phyloP scores from a whole-genome alignment of 2,329 filamentous ascomycete genomes.

The Teratosphaeria zuluensis region DNA sequence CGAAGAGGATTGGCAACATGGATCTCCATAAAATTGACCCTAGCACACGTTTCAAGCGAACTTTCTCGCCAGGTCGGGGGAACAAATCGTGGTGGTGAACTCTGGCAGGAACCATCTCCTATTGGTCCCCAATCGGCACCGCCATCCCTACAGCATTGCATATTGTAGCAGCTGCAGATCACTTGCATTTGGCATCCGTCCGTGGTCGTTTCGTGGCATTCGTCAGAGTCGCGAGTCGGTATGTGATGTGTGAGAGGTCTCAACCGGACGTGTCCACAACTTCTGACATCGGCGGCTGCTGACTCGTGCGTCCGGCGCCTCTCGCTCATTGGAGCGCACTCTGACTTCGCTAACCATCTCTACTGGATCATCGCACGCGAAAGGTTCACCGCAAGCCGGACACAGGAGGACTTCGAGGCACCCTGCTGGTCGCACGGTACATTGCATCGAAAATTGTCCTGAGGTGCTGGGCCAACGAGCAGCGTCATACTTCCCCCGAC shows the following conservation, averaged over 20 bases:
- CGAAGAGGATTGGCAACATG: not conserved
- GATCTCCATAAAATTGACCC: not conserved
- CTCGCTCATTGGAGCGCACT: not conserved
- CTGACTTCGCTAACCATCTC: not conserved
- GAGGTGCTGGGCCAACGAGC: not conserved
- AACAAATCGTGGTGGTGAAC: not conserved
- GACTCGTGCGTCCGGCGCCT: not conserved
- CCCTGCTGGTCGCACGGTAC: too few species aligned
- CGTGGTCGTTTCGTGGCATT: too few species aligned
- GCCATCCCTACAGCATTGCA: not conserved
- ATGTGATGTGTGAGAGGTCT: not conserved
- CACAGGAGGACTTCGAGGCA: not conserved
- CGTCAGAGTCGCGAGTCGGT: too few species aligned
- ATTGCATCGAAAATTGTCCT: not conserved
- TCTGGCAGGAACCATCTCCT: not conserved
- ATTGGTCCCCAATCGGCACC: not conserved
- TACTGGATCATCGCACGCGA: not conserved
- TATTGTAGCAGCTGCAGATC: not conserved
- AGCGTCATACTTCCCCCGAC: not conserved
- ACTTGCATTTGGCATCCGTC: too few species aligned
- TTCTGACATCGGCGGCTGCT: not conserved
- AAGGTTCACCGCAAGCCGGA: not conserved
- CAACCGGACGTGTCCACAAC: not conserved
- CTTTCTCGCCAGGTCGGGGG: not conserved
- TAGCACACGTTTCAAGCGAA: not conserved